Base-by-base conservation (phyloP, 352 stramenopile genomes). In the Phytopythium oedochilum region DNA sequence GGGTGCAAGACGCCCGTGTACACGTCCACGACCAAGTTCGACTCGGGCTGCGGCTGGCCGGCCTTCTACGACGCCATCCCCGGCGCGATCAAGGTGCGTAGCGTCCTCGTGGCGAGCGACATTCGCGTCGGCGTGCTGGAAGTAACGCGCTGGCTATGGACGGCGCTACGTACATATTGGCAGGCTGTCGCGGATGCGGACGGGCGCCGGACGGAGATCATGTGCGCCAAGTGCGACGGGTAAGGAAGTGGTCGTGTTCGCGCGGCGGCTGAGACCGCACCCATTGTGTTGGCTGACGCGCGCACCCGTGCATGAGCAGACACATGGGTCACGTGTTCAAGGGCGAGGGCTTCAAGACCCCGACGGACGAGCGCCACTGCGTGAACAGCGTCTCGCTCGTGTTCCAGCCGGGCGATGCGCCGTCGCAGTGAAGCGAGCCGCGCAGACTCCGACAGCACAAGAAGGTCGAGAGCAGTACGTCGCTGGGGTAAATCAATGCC, bases 301-400 rank as follows among this genome's bases (percentile, higher is more conserved):
- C 43, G 3, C n/a, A 22, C 18, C 20, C 20, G 1, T 23, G 17
- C 14, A 39, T 25, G 7, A 7, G 31, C 36, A 92, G 83, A 35
- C 88, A 97, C 70, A 94, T 97, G 80, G 88, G 87, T 38, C 88
- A 97, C 66, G 83, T 97, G 25, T 97, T 96, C 63, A 92, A 95
- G 65, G 83, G 83, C 31, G 87, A 96, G 62, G 80, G 87, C 9
- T 96, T 94, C 60, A 83, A 88, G 62, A 96, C 68, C 18, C 80
- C 85, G 10, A 96, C 86, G 20, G 68, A 96, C 60, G 86, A 96
- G 60, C 84, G 88, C 32, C 88, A 96, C 71, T 96, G 88, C 52
- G 88, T 97, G 25, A 97, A 97, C 75, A 95, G 83, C 51, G 82
- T 92, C 26, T 96, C 86, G 53, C 78, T 96, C 31, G 73, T 90